These are phyloP conservation scores for Candida buenavistaensis DNA, from an alignment of 1,139 yeast genomes.

Conservation along the genomic window DNA sequence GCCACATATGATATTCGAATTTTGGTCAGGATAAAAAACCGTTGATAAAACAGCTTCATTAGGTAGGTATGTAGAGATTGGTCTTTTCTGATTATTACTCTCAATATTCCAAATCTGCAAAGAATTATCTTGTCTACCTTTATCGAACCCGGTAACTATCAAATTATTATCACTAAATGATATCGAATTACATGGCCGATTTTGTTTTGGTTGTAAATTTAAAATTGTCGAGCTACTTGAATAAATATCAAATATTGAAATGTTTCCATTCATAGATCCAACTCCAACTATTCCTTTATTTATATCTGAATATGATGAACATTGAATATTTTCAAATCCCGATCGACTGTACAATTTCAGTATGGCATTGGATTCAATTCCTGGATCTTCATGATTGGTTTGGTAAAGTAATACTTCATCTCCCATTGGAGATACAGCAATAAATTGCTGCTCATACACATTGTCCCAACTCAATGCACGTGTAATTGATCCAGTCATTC, in stretches of 20 bases:
- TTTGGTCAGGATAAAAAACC: constrained; percentile 63
- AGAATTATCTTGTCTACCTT: constrained; percentile 75
- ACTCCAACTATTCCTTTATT: constrained; percentile 65
- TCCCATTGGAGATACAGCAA: constrained; percentile 66
- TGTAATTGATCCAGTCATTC: constrained; percentile 58
- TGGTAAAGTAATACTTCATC: constrained; percentile 67
- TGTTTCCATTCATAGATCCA: constrained; percentile 72
- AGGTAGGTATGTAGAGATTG: constrained; percentile 61
- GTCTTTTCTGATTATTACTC: constrained; percentile 50
- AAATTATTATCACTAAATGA: constrained; percentile 66
- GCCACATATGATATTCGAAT: constrained; percentile 64
- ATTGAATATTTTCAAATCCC: constrained; percentile 73
- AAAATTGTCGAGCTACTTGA: constrained; percentile 37
- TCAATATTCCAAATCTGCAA: constrained; percentile 82
- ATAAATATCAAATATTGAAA: constrained; percentile 63
- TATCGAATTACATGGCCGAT: constrained; percentile 73
- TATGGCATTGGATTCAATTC: constrained; percentile 38
- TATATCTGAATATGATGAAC: constrained; percentile 62
- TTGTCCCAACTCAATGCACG: constrained; percentile 63
- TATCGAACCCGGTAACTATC: constrained; percentile 79
- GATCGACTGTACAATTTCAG: constrained; percentile 51
- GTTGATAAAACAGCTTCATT: constrained; percentile 76
- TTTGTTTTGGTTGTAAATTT: constrained; percentile 62
- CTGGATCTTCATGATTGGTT: constrained; percentile 45
- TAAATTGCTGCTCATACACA: constrained; percentile 54